These are phyloP conservation scores for Populus hybrid DNA, from an alignment of 441 rosid genomes.

Conservation along the genomic window DNA sequence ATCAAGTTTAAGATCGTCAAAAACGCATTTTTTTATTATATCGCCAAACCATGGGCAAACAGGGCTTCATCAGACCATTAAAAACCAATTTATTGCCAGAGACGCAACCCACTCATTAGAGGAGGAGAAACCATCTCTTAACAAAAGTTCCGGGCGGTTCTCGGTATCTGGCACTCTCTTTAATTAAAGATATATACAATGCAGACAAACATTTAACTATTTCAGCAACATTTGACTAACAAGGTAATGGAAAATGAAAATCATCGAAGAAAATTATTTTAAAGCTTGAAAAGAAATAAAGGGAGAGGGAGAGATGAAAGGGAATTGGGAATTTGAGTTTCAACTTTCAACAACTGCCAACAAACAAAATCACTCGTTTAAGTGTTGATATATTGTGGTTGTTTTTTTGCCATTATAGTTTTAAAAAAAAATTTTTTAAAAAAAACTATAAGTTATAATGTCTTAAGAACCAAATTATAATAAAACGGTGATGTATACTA, in stretches of 20 bases:
- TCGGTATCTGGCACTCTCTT: background rate
- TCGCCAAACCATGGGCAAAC: no score
- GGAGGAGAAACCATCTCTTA: background rate
- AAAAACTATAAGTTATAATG: no score
- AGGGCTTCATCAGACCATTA: no score
- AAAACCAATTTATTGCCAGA: no score
- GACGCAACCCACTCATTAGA: background rate
- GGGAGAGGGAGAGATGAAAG: background rate
- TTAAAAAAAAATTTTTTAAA: no score
- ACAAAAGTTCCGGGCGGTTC: background rate
- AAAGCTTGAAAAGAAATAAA: no score
- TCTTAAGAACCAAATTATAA: no score
- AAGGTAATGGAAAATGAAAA: background rate
- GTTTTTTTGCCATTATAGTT: no score
- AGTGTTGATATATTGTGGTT: background rate
- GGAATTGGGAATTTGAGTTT: background rate
- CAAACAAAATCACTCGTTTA: background rate
- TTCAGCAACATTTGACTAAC: conserved; percentile 26
- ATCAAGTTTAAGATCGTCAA: no score
- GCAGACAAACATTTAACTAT: background rate
- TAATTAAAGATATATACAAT: background rate
- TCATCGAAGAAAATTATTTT: background rate
- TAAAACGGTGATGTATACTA: no score
- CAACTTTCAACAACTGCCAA: conserved; percentile 3
- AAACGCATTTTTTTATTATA: no score